Evolutionary conservation across 1,139 yeast species (phyloP).

Genomic region (Arxiozyma bovina): DNA sequence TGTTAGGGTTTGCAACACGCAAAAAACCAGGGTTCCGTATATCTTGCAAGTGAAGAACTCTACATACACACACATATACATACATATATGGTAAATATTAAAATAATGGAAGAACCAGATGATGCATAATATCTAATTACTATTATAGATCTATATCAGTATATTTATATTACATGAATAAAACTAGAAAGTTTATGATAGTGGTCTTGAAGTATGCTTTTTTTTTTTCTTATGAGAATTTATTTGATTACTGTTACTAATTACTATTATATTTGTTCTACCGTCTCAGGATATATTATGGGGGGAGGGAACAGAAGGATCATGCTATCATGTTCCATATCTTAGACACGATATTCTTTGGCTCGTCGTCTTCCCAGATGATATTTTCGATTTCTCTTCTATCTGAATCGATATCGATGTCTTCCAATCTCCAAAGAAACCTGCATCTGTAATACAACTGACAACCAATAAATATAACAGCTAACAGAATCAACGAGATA

Average conservation of each 20-base stretch:
- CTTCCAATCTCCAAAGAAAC: constrained; percentile 39
- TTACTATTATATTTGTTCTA: too few relatives aligned
- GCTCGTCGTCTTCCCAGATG: constrained; percentile 45
- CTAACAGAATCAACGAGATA: constrained; percentile 47
- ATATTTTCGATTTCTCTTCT: constrained; percentile 52
- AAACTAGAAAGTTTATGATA: background rate
- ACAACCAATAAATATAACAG: constrained; percentile 42
- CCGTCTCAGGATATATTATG: too few relatives aligned
- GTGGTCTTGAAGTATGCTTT: background rate
- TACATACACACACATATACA: too few relatives aligned
- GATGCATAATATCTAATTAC: too few relatives aligned
- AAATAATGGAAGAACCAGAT: too few relatives aligned
- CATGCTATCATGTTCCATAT: constrained; percentile 39
- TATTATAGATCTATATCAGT: too few relatives aligned
- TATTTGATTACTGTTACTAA: background rate
- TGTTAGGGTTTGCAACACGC: background rate
- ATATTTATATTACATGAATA: too few relatives aligned
- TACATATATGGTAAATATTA: too few relatives aligned
- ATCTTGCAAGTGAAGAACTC: too few relatives aligned
- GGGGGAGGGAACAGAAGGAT: background rate
- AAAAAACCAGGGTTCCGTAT: background rate
- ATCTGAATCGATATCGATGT: constrained; percentile 55
- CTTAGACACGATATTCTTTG: constrained; percentile 46
- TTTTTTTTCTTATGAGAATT: too few relatives aligned
- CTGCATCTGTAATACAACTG: constrained; percentile 41